Evolutionary conservation across 179 eudicot species (phyloP).

Genomic region (Beta lomatogona): DNA sequence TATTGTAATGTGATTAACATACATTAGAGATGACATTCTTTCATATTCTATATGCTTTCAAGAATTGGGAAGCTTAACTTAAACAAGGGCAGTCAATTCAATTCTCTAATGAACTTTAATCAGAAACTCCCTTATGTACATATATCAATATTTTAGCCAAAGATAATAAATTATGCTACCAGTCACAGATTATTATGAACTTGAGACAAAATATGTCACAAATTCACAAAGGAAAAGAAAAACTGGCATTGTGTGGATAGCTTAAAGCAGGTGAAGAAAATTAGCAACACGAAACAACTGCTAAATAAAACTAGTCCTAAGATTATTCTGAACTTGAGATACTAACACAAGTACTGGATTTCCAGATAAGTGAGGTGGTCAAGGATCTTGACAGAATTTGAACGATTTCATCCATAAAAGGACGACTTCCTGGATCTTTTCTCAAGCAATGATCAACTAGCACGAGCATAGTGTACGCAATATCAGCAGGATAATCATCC

Average conservation of each 20-base stretch:
- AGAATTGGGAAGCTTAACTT: neutral
- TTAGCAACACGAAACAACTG: neutral
- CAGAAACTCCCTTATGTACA: neutral
- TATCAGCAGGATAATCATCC: slow-evolving; percentile 37
- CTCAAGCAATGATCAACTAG: slow-evolving; percentile 41
- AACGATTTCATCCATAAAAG: slow-evolving; percentile 44
- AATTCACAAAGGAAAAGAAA: too few relatives aligned
- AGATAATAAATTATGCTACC: too few relatives aligned
- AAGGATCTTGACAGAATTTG: slow-evolving; percentile 34
- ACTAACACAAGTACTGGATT: slow-evolving; percentile 30
- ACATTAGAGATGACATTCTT: neutral
- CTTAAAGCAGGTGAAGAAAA: too few relatives aligned
- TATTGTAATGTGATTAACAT: neutral
- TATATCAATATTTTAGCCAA: neutral
- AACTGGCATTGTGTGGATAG: too few relatives aligned
- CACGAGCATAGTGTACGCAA: slow-evolving; percentile 31
- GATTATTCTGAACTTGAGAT: slow-evolving; percentile 18
- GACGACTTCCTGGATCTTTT: slow-evolving; percentile 45
- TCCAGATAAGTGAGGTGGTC: slow-evolving; percentile 41
- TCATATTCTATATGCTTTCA: neutral
- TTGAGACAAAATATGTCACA: too few relatives aligned
- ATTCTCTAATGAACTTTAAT: neutral
- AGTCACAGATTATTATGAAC: too few relatives aligned
- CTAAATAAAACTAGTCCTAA: neutral
- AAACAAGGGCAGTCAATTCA: neutral